phyloP scores from a whole-genome alignment of 106 monocot genomes.

The Posidonia australis region DNA sequence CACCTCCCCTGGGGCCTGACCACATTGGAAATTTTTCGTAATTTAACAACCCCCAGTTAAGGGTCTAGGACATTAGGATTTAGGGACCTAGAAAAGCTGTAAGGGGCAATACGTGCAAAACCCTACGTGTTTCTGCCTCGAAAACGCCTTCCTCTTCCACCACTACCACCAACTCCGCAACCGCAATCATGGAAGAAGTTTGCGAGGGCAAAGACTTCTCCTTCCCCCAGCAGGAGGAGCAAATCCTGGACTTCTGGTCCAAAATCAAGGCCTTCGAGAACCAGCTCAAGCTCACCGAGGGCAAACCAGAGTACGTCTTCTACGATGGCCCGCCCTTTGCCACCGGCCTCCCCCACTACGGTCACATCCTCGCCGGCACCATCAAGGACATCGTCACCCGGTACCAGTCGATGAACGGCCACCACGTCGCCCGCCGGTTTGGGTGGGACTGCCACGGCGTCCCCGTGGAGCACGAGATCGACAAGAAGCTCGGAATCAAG shows the following conservation, averaged over 20 bases:
- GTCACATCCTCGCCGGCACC: constrained; percentile 95
- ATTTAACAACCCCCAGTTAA: too few species aligned
- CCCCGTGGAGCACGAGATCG: constrained; percentile 95
- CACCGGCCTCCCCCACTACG: constrained; percentile 88
- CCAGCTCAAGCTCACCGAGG: constrained; percentile 61
- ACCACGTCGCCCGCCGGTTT: constrained; percentile 87
- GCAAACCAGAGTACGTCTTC: constrained; percentile 78
- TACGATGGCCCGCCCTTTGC: constrained; percentile 99
- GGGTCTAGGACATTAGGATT: too few species aligned
- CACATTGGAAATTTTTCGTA: too few species aligned
- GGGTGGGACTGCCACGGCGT: constrained; percentile 99
- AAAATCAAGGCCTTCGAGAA: constrained; percentile 67
- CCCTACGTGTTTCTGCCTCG: too few species aligned
- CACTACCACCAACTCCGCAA: neutral
- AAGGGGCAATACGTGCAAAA: neutral
- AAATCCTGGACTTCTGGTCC: constrained; percentile 51
- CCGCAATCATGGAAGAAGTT: constrained; percentile 72
- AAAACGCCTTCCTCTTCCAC: neutral
- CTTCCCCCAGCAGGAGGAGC: constrained; percentile 66
- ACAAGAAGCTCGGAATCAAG: constrained; percentile 54
- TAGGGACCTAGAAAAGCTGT: too few species aligned
- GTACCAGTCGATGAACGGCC: constrained; percentile 78
- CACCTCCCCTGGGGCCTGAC: too few species aligned
- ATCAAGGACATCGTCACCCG: constrained; percentile 99
- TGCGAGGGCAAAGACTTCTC: constrained; percentile 90